Evolutionary conservation across 225 moss, liverwort and hornwort species (phyloP).

Genomic region (Asterella californica): DNA sequence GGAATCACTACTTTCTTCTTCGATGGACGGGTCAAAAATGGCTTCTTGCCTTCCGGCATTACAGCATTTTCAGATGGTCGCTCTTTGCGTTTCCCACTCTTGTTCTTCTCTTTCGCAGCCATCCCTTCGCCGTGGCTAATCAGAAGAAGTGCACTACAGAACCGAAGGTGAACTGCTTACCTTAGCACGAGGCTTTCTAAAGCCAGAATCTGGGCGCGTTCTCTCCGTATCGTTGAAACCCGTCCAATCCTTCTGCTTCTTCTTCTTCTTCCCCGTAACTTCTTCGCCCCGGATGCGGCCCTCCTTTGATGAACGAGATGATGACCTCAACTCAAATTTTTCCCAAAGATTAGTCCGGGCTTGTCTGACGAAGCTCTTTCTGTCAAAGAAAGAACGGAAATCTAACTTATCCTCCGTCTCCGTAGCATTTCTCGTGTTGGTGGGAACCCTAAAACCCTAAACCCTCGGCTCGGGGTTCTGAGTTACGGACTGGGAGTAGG

Average conservation of each 20-base stretch:
- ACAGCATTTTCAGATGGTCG: neutral
- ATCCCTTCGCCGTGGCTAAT: neutral
- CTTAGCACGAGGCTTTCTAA: too few species aligned
- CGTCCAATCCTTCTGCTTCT: too few species aligned
- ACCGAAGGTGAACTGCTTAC: too few species aligned
- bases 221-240: too few species aligned
- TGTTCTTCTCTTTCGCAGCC: constrained; percentile 9
- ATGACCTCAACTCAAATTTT: too few species aligned
- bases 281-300: too few species aligned
- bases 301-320: too few species aligned
- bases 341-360: too few species aligned
- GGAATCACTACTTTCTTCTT: constrained; percentile 60
- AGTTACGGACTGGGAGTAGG: neutral
- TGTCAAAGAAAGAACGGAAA: too few species aligned
- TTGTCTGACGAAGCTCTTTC: too few species aligned
- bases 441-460: constrained; percentile 1
- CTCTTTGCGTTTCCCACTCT: constrained; percentile 15
- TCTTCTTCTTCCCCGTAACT: too few species aligned
- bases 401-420: neutral
- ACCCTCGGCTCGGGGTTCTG: neutral
- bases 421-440: neutral
- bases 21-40: constrained; percentile 54
- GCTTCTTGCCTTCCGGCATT: constrained; percentile 28
- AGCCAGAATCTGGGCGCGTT: too few species aligned
- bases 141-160: neutral